These are phyloP conservation scores for Aureobasidium sp. DNA, from an alignment of 2,329 filamentous ascomycete genomes.

Conservation along the genomic window DNA sequence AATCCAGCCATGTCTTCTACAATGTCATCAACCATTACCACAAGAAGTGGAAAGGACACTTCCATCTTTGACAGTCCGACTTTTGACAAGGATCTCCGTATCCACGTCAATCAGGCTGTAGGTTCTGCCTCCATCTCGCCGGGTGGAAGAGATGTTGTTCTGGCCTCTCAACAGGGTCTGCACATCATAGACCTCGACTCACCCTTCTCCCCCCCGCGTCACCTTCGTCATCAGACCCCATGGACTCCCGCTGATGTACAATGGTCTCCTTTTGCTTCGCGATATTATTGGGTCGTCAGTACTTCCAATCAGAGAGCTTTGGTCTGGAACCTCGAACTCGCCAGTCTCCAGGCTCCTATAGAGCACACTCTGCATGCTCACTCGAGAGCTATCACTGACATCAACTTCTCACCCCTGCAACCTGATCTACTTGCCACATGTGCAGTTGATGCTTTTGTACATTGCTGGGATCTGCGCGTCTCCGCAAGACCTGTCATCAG, in stretches of 20 bases:
- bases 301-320: conserved; percentile 91
- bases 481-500: conserved; percentile 66
- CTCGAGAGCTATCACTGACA: conserved; percentile 84
- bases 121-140: conserved; percentile 91
- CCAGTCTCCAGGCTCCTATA: conserved; percentile 65
- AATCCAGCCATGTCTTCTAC: background rate
- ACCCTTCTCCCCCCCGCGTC: conserved; percentile 76
- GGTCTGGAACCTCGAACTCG: conserved; percentile 82
- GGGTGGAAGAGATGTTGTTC: conserved; percentile 78
- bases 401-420: conserved; percentile 91
- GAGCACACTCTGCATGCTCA: conserved; percentile 83
- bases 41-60: background rate
- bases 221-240: conserved; percentile 77
- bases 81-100: conserved; percentile 76
- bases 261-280: conserved; percentile 85
- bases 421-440: conserved; percentile 84
- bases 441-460: conserved; percentile 85
- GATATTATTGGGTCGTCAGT: conserved; percentile 89
- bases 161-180: conserved; percentile 82
- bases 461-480: conserved; percentile 80
- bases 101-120: conserved; percentile 70
- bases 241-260: conserved; percentile 95
- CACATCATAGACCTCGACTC: conserved; percentile 89
- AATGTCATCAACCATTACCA: conserved; percentile 9
- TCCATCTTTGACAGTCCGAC: conserved; percentile 66